Evolutionary conservation across 2,329 filamentous ascomycete genomes (phyloP).

Genomic region (Colletotrichum sojae): DNA sequence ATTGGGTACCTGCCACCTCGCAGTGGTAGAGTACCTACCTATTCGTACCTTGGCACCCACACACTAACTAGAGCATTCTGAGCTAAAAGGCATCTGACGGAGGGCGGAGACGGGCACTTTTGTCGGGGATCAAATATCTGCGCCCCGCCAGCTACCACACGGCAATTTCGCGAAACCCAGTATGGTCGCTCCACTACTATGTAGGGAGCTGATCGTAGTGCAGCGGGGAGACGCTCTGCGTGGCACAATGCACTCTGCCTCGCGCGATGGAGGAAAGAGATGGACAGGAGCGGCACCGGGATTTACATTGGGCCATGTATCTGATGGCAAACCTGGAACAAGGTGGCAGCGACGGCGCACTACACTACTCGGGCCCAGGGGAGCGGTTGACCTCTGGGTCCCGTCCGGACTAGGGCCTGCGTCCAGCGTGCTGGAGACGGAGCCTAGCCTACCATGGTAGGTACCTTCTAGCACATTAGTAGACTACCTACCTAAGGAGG

Average conservation of each 20-base stretch:
- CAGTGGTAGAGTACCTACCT: too few species aligned
- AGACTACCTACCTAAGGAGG: too few species aligned
- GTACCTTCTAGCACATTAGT: too few species aligned
- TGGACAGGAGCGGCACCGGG: conserved; percentile 19
- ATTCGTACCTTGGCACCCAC: too few species aligned
- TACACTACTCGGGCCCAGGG: conserved; percentile 27
- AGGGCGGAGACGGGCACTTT: conserved; percentile 36
- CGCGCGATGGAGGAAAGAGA: not conserved
- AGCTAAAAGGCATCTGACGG: not conserved
- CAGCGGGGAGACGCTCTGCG: not conserved
- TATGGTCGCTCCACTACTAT: too few species aligned
- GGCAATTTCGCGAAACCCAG: conserved; percentile 27
- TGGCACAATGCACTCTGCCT: not conserved
- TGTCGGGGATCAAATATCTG: conserved; percentile 33
- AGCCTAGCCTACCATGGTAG: too few species aligned
- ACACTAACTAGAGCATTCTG: too few species aligned
- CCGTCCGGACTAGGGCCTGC: conserved; percentile 10
- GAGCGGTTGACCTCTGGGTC: conserved; percentile 24
- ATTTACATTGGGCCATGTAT: conserved; percentile 7
- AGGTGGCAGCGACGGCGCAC: conserved; percentile 4
- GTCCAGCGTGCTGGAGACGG: too few species aligned
- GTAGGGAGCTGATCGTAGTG: too few species aligned
- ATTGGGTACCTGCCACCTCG: too few species aligned
- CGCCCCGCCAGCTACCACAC: conserved; percentile 36
- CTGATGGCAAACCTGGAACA: not conserved